phyloP scores from a whole-genome alignment of 2,329 filamentous ascomycete species.

The Teratosphaeria pseudoeucalypti region DNA sequence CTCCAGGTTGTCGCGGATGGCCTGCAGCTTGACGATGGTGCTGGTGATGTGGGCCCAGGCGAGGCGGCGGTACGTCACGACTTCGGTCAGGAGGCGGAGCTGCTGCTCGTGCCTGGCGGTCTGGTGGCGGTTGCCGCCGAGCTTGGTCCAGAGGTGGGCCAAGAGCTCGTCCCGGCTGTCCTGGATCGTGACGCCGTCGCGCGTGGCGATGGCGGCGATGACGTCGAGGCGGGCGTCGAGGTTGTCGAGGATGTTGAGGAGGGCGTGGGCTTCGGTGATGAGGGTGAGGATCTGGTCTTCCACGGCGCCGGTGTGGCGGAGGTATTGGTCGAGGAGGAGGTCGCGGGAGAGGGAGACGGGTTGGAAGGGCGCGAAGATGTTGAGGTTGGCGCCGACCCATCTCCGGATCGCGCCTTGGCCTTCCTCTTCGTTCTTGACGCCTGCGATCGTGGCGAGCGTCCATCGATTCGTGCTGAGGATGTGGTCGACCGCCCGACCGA shows the following conservation, averaged over 20 bases:
- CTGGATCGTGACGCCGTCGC: conserved; percentile 50
- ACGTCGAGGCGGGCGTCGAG: conserved; percentile 59
- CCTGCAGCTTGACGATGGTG: conserved; percentile 62
- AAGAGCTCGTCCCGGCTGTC: conserved; percentile 56
- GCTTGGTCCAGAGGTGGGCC: conserved; percentile 59
- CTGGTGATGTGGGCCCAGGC: conserved; percentile 59
- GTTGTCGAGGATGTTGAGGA: conserved; percentile 54
- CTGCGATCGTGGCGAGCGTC: conserved; percentile 60
- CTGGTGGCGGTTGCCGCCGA: conserved; percentile 57
- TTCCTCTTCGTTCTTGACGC: conserved; percentile 39
- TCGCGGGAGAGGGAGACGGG: conserved; percentile 49
- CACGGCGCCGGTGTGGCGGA: conserved; percentile 59
- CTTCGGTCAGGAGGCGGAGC: conserved; percentile 52
- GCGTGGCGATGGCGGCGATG: conserved; percentile 59
- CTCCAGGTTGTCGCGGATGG: conserved; percentile 59
- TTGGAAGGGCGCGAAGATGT: conserved; percentile 51
- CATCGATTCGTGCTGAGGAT: conserved; percentile 66
- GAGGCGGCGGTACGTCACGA: conserved; percentile 54
- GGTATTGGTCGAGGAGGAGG: conserved; percentile 60
- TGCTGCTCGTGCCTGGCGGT: conserved; percentile 54
- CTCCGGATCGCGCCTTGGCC: conserved; percentile 29
- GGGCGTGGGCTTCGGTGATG: conserved; percentile 58
- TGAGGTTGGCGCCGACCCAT: conserved; percentile 35
- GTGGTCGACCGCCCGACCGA: conserved; percentile 62
- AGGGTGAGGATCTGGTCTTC: conserved; percentile 59